Evolutionary conservation across 352 stramenopile species (phyloP).

Genomic region (Phytophthora sp.): DNA sequence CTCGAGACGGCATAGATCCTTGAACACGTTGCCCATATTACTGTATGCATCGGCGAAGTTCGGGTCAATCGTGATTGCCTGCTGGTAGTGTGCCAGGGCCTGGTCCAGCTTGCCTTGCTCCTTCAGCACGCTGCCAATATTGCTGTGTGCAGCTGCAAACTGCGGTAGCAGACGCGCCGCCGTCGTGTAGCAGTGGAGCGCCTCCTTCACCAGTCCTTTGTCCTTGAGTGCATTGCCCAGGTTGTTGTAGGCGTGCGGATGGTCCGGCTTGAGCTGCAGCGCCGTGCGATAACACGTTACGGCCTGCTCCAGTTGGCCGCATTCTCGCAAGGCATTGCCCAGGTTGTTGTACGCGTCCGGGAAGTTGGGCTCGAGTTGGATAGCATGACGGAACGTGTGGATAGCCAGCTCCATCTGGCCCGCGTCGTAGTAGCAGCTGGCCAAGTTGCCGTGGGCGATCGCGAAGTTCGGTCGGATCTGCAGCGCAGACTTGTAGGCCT

Average conservation of each 20-base stretch:
- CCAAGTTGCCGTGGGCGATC: conserved; percentile 92
- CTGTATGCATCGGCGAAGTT: conserved; percentile 92
- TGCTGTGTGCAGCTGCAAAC: conserved; percentile 93
- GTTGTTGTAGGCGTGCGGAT: conserved; percentile 95
- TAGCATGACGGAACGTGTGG: conserved; percentile 89
- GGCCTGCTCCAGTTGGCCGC: conserved; percentile 78
- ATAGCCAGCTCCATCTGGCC: conserved; percentile 87
- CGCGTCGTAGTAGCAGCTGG: conserved; percentile 90
- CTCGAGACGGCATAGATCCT: conserved; percentile 87
- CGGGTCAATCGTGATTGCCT: conserved; percentile 93
- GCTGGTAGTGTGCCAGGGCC: conserved; percentile 94
- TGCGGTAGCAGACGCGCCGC: conserved; percentile 89
- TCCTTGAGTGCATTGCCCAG: conserved; percentile 93
- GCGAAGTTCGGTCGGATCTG: conserved; percentile 90
- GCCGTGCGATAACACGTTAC: conserved; percentile 91
- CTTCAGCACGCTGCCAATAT: conserved; percentile 95
- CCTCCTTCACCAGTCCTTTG: conserved; percentile 92
- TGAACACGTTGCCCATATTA: conserved; percentile 96
- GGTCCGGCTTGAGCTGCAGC: conserved; percentile 90
- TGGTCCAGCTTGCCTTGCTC: conserved; percentile 94
- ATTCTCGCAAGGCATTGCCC: conserved; percentile 90
- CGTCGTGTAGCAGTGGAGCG: conserved; percentile 94
- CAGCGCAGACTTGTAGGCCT: conserved; percentile 87
- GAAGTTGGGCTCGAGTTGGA: conserved; percentile 93
- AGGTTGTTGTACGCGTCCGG: conserved; percentile 95